These are phyloP conservation scores for Veloboletus limbatus DNA, from an alignment of 1,284 basidiomycete species.

Conservation along the genomic window DNA sequence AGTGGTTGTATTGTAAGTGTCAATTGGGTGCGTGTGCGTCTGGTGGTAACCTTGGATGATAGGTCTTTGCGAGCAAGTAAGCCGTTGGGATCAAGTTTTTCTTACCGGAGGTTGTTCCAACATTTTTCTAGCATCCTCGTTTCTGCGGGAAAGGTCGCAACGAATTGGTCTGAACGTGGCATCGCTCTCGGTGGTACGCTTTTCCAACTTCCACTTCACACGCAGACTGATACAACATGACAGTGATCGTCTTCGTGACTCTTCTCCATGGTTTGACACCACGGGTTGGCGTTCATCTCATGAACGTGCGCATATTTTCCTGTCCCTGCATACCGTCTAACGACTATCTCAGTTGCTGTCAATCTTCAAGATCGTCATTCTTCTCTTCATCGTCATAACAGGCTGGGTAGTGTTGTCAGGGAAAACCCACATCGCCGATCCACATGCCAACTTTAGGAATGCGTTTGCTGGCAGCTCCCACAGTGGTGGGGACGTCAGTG, in stretches of 20 bases:
- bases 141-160: constrained; percentile 40
- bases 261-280: constrained; percentile 48
- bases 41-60: neutral
- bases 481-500: constrained; percentile 41
- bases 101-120: neutral
- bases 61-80: constrained; percentile 43
- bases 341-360: constrained; percentile 11
- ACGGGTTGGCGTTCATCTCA: constrained; percentile 43
- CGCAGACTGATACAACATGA: neutral
- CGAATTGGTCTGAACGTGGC: constrained; percentile 51
- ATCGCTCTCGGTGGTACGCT: constrained; percentile 53
- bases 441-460: constrained; percentile 45
- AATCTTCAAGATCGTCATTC: constrained; percentile 29
- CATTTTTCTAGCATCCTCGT: constrained; percentile 43
- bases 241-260: constrained; percentile 45
- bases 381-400: constrained; percentile 25
- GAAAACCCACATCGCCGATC: constrained; percentile 41
- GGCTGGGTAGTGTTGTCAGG: constrained; percentile 54
- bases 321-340: neutral
- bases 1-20: constrained; percentile 54
- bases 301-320: constrained; percentile 42
- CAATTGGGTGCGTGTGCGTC: neutral
- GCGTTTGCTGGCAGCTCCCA: constrained; percentile 49
- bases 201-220: neutral
- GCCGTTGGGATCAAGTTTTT: neutral